Evolutionary conservation across 2,329 filamentous ascomycete genomes (phyloP), one percentile per base, ranked within the genome.

Genomic region (Colletotrichum sublineola): DNA sequence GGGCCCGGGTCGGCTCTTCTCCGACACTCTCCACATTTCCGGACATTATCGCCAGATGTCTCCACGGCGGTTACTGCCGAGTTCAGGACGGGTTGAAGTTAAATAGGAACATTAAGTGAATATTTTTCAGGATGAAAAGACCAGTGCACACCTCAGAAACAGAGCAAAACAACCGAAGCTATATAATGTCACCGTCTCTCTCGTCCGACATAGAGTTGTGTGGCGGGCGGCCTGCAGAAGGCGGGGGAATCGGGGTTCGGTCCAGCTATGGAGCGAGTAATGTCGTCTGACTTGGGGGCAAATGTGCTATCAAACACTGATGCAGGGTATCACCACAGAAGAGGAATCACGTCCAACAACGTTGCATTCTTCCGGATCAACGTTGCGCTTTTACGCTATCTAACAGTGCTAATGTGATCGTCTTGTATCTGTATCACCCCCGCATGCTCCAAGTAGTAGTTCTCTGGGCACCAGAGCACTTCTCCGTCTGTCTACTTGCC

Each of bases 161-260:
- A 5, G 14, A 20, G 5, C 4, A 9, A 61, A 12, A 36, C 29
- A 8, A 31, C n/a, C 24, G 36, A 65, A 33, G 56, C 38, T 70
- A 73, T 70, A 70, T 73, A 66, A 70, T 69, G 38, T 5, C 20
- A n/a, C 8, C 14, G 14, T 24, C 20, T n/a, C 15, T 9, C n/a
- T 42, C 40, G 38, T 48, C 61, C 20, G 33, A 61, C 53, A 56
- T 70, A 61, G 8, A 65, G 67, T 65, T 69, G 53, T 64, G 69
- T 72, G 66, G 66, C 69, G 53, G 66, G 46, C 42, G 24, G 46
- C 20, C 46, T 9, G 46, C 46, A 55, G 36, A 65, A 61, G 60
- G 66, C 60, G 66, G 60, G 65, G 68, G 68, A 56, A 55, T 33
- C 69, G 66, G 69, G 69, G 18, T 46, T 72, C 66, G 66, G 69